Evolutionary conservation across 345 rosid genomes (phyloP).

Genomic region (Noccaea caerulescens): DNA sequence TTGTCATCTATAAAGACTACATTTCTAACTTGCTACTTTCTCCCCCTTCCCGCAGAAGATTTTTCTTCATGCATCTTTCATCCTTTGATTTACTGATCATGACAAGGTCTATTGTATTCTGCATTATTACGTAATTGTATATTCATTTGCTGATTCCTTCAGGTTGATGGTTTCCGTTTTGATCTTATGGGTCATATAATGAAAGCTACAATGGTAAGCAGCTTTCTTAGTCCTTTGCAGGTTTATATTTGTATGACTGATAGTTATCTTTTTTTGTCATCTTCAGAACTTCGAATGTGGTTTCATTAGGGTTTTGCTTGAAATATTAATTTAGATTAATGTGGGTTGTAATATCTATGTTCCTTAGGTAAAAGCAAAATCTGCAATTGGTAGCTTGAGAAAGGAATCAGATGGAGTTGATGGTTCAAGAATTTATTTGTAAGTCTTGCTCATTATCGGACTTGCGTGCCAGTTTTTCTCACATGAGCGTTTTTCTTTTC

Average conservation of each 20-base stretch:
- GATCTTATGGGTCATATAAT: constrained; percentile 99
- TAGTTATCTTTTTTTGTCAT: background rate
- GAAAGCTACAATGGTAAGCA: constrained; percentile 82
- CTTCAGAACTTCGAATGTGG: constrained; percentile 5
- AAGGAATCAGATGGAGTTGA: constrained; percentile 81
- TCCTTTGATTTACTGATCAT: constrained; percentile 22
- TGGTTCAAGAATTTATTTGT: constrained; percentile 82
- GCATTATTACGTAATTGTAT: constrained; percentile 8
- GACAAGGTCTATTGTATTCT: constrained; percentile 17
- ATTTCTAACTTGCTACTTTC: constrained; percentile 15
- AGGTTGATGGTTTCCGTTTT: constrained; percentile 98
- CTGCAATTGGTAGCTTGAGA: constrained; percentile 62
- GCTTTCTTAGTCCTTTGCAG: constrained; percentile 30
- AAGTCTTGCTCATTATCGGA: constrained; percentile 41
- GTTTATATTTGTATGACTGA: background rate
- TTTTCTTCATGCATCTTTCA: constrained; percentile 3
- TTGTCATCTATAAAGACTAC: constrained; percentile 20
- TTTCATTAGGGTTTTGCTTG: constrained; percentile 21
- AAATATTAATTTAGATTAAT: background rate
- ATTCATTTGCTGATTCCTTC: constrained; percentile 38
- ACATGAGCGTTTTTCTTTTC: constrained; percentile 3
- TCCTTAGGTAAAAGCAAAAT: constrained; percentile 72
- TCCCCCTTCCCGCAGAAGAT: constrained; percentile 7
- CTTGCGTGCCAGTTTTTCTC: background rate
- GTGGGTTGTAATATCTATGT: constrained; percentile 21